Base-by-base conservation (phyloP, 2,329 filamentous ascomycete genomes). In the Anisogramma anomala region DNA sequence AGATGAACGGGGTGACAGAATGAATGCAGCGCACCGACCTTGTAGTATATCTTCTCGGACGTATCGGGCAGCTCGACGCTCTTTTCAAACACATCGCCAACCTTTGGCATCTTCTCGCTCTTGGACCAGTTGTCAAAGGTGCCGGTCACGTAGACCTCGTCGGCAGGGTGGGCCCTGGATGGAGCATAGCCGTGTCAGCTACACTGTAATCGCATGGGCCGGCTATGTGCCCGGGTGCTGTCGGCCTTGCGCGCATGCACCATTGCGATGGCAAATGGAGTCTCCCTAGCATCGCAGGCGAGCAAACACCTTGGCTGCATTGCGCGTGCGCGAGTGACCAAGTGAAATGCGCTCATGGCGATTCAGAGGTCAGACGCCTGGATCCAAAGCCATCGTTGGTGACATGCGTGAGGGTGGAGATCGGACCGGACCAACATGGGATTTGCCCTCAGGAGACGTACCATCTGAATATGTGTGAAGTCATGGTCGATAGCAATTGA, bases 91-190 rank as follows among this genome's bases (percentile, higher is more conserved):
- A 72, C 54, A 49, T 77, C 69, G 57, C 74, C 82, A 30, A 77
- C 71, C 66, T 85, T 86, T 35, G 87, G 79, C 43, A 98, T 74
- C 67, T 83, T 76, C 60, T 89, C 76, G 42, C 78, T 86, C 71
- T 91, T 89, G 52, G 74, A 73, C 91, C 91, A 98, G 66, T 85
- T 74, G 65, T 96, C 89, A 59, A 96, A 96, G 49, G 84, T 89
- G 59, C 91, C 91, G 30, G 89, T 96, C 53, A 96, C 91, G 63
- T 82, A 89, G 61, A 96, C 89, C 59, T 93, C 83, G 52, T 79
- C 73, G 58, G 84, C 88, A 53, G 78, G 69, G 61, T 91, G 80
- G 58, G 82, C 77, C 89, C 89, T 95, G 64, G 19, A 28, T 26
- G 22, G 28, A 38, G 31, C 48, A 47, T 55, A 28, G 38, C 15